Conservation (phyloP, 257 asterid species). For the Capsicum pubescens region DNA sequence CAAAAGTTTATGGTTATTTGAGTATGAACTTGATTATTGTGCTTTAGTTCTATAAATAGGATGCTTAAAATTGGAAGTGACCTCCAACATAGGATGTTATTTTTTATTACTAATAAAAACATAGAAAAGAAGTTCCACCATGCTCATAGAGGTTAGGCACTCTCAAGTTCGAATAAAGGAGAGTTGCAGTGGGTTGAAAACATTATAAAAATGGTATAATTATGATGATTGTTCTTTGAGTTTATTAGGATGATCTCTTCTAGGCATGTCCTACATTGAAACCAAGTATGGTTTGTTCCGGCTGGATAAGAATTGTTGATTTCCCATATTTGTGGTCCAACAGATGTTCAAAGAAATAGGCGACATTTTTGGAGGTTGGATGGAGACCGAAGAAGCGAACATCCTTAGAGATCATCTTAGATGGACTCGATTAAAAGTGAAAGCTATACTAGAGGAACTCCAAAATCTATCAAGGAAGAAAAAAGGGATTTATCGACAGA, state of each 20-base stretch:
- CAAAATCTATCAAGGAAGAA: background rate
- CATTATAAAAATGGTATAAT: background rate
- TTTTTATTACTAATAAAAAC: background rate
- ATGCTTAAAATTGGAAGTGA: constrained; percentile 15
- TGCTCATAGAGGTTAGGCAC: background rate
- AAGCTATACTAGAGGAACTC: background rate
- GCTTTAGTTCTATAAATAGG: background rate
- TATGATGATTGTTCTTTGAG: background rate
- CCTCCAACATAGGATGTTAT: constrained; percentile 2
- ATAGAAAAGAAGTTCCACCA: background rate
- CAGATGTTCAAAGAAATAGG: background rate
- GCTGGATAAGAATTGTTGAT: background rate
- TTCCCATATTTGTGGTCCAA: constrained; percentile 11
- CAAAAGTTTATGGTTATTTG: constrained; percentile 11
- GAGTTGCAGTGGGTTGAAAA: background rate
- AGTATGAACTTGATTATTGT: constrained; percentile 9
- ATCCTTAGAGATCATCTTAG: background rate
- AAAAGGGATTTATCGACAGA: background rate
- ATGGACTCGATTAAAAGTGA: background rate
- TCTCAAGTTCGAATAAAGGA: background rate
- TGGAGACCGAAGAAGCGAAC: background rate
- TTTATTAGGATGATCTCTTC: background rate
- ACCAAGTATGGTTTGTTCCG: background rate
- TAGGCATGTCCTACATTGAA: background rate
- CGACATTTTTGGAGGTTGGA: background rate